Evolutionary conservation across 345 rosid species (phyloP).

Genomic region (Bruguiera gymnorhiza): DNA sequence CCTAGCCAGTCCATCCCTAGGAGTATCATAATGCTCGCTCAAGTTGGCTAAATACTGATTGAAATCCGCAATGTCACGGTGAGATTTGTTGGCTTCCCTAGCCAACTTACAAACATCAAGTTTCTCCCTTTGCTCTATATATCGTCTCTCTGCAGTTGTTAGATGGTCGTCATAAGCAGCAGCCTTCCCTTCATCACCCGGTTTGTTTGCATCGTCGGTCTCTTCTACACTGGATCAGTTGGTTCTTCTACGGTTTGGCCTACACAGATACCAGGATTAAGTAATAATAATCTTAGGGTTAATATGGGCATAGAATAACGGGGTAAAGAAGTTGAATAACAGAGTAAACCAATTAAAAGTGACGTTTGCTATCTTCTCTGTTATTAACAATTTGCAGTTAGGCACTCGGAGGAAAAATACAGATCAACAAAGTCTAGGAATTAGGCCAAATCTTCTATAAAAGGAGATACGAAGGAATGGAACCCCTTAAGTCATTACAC

Average conservation of each 20-base stretch:
- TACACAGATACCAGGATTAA: slow-evolving; percentile 5
- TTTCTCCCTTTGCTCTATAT: slow-evolving; percentile 61
- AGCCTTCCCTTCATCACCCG: slow-evolving; percentile 35
- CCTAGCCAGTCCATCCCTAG: slow-evolving; percentile 78
- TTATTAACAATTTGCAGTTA: too few relatives aligned
- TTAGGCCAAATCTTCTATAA: too few relatives aligned
- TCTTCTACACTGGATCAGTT: slow-evolving; percentile 27
- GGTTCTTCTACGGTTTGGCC: slow-evolving; percentile 32
- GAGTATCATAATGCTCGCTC: slow-evolving; percentile 85
- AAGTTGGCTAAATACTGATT: slow-evolving; percentile 79
- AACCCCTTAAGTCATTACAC: too few relatives aligned
- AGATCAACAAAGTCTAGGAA: too few relatives aligned
- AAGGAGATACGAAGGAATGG: too few relatives aligned
- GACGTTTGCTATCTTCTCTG: too few relatives aligned
- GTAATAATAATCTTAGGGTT: neutral
- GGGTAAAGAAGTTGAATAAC: too few relatives aligned
- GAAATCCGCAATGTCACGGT: slow-evolving; percentile 77
- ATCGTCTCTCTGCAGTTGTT: slow-evolving; percentile 63
- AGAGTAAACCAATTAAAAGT: too few relatives aligned
- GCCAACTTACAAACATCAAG: slow-evolving; percentile 56
- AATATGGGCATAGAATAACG: too few relatives aligned
- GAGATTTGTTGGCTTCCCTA: slow-evolving; percentile 70
- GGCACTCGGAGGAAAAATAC: too few relatives aligned
- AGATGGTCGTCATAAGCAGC: slow-evolving; percentile 42
- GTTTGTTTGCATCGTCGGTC: slow-evolving; percentile 24